Base-by-base conservation (phyloP, 1,139 yeast genomes). In the Keqinozyma sinolaborantium region DNA sequence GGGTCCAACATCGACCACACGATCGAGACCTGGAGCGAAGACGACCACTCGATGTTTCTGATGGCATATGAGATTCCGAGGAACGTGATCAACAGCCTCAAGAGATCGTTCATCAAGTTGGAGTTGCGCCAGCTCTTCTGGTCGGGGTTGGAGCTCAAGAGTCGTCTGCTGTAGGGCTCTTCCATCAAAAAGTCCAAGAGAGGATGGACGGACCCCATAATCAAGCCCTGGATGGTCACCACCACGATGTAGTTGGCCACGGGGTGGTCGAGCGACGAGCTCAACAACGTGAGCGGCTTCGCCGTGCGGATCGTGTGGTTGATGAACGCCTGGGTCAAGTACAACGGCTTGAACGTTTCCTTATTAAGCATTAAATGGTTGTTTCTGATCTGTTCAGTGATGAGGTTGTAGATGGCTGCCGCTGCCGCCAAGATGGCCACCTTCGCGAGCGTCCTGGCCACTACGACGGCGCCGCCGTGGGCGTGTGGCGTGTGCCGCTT, bases 41-140 rank as follows among this genome's bases (percentile, higher is more conserved):
- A 77, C 26, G 73, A 63, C 95, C 95, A 87, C 42, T 83, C 83
- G 29, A 86, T 71, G 45, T 83, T 83, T 41, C 94, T 74, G 28
- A 88, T 74, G 14, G 95, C 95, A 50, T 85, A 88, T 6, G 86
- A 75, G 18, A 90, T 77, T 3, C 97, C 97, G 39, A 88, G 60
- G 47, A 88, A 77, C 5, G 95, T 88, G 30, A 86, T 79, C 31
- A 76, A 64, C 24, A 85, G 74, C 40, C 95, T 72, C 24, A 69
- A 38, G 23, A 63, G 52, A 40, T 69, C 75, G 41, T 59, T 66
- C 24, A 59, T 41, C 28, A 66, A 42, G 26, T 44, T 48, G 10
- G 56, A 45, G 23, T 50, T 45, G 21, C 44, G 39, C 2, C 67
- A 63, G 36, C 62, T 53, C 21, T 18, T 18, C 10, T 18, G 21